Evolutionary conservation across 495 filamentous ascomycete species (phyloP), one percentile per base, ranked within the genome.

Genomic region (Podospora conica): DNA sequence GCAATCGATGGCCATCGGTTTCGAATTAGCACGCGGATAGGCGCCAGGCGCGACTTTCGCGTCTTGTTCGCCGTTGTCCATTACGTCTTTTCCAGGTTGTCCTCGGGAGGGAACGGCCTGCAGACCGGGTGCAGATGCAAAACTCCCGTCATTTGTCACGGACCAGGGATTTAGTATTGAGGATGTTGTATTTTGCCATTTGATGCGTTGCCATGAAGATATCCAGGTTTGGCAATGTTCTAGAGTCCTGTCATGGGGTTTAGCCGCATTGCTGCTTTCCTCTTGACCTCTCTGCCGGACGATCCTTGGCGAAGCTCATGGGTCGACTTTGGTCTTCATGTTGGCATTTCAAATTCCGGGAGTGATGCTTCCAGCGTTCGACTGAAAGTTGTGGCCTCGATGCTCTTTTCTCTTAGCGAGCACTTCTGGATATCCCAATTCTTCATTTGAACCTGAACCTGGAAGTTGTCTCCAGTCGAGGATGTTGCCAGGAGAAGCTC

Each of bases 221-320:
- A 9, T 64, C 66, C 61, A 27, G 66, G 66, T 56, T 56, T 53
- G 61, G 61, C 33, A 64, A 64, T 59, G 11, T 68, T 68, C 61
- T 68, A 55, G 61, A 64, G 23, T 48, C 11, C 18, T 22, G 3
- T 4, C 0, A 11, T 21, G 25, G 33, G 33, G 27, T 18, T 68
- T 68, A 68, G 40, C 66, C 66, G 66, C 66, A 64, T 68, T 33
- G 57, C 20, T 21, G 55, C 12, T 21, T 55, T 40, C 55, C 12
- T n/a, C 1, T 40, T 31, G 31, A 56, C 20, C 48, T 55, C 48
- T 55, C 25, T 31, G 24, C 61, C 61, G 61, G 63, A 40, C 63
- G 54, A 64, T 64, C 63, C 54, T 63, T 22, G 54, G 53, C 22
- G 48, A 24, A 18, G 22, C 1, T 27, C 15, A 57, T 57, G 22